Base-by-base conservation (phyloP, 2,329 filamentous ascomycete genomes). In the Trichoderma sp. region DNA sequence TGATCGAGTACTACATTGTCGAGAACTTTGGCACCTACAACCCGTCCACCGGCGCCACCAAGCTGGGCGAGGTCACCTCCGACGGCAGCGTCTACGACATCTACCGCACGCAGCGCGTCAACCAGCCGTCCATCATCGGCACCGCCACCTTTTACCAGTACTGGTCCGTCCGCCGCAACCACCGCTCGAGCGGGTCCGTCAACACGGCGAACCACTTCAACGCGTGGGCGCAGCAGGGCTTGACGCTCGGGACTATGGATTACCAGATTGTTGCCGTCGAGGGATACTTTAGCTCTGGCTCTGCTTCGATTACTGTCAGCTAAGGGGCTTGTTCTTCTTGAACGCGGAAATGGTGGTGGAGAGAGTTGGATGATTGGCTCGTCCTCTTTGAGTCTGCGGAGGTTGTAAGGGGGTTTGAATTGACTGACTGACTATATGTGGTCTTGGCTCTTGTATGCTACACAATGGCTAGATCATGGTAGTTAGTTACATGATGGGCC, bases 111-210 rank as follows among this genome's bases (percentile, higher is more conserved):
- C 60, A 63, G 50, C 60, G 60, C 10, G 50, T 63, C 26, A 63
- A 63, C 60, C 60, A 63, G 60, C 60, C 60, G 7, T 63, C 60
- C 50, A 63, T 63, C 60, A 55, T 55, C 19, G 60, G 60, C 12
- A 63, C 50, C 7, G 50, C 60, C 50, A 63, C 60, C 60, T 63
- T 63, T 44, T 63, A 63, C 60, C 60, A 63, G 50, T 63, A 63
- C 60, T 63, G 60, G 60, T 63, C 60, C 14, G 50, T 63, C 41
- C 60, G 60, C 28, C 60, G 60, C 60, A 55, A 19, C 50, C 48
- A 63, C 47, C 60, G 60, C 50, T 63, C 60, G 48, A 63, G 60
- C 60, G 60, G 60, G 41, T 63, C 60, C n/a, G 60, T 63, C 60
- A 63, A 34, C 28, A 43, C 41, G n/a, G 60, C n/a, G 3, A 63